Evolutionary conservation across 352 stramenopile genomes (phyloP).

Genomic region (Phytophthora sp.): DNA sequence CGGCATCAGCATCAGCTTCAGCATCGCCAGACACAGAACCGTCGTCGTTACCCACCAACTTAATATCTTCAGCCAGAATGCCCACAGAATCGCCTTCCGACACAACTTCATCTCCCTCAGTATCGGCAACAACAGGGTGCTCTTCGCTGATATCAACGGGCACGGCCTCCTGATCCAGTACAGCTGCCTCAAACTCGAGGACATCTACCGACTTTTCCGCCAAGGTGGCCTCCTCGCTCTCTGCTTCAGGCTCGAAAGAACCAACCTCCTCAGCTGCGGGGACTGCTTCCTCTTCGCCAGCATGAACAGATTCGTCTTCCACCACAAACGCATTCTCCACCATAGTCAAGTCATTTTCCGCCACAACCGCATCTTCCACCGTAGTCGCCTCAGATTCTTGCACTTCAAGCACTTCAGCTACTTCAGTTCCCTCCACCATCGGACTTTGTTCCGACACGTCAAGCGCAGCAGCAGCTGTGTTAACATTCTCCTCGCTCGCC

Average conservation of each 20-base stretch:
- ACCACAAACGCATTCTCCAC: not conserved
- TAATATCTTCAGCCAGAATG: not conserved
- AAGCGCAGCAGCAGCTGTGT: not conserved
- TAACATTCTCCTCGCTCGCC: conserved; percentile 2
- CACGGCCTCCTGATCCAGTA: not conserved
- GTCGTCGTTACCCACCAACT: too few relatives aligned
- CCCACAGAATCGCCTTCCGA: not conserved
- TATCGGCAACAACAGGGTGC: not conserved
- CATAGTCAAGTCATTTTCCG: too few relatives aligned
- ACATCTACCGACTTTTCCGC: not conserved
- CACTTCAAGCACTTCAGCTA: not conserved
- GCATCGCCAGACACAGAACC: too few relatives aligned
- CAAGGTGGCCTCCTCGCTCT: not conserved
- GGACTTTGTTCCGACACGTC: not conserved
- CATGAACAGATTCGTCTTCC: not conserved
- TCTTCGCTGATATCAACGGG: not conserved
- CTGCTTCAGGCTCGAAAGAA: not conserved
- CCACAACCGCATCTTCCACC: not conserved
- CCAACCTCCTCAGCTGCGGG: not conserved
- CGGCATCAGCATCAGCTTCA: not conserved
- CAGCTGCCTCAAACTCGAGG: not conserved
- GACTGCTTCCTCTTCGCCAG: not conserved
- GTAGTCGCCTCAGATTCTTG: not conserved
- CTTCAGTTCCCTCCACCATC: conserved; percentile 2
- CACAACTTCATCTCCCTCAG: not conserved